phyloP scores from a whole-genome alignment of 148 eudicot genomes.

The Camellia lanceoleosa region DNA sequence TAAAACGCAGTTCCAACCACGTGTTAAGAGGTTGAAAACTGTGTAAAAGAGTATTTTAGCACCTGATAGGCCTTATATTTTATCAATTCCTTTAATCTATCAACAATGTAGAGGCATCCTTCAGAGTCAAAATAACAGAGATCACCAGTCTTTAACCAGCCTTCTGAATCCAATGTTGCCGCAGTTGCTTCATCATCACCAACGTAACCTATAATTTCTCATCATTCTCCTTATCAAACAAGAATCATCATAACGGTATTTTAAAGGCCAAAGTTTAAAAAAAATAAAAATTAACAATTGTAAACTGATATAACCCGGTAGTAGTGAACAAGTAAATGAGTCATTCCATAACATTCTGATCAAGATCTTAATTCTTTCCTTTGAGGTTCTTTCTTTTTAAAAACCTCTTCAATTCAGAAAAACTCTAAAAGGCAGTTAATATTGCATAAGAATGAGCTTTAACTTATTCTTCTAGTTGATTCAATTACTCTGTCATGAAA shows the following conservation, averaged over 20 bases:
- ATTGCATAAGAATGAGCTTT: background rate
- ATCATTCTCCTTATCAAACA: background rate
- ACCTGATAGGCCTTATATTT: slow-evolving; percentile 98
- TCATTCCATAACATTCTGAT: background rate
- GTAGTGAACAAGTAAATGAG: background rate
- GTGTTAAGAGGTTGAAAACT: background rate
- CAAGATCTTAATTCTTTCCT: background rate
- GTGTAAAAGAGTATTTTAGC: background rate
- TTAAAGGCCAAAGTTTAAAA: background rate
- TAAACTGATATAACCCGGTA: background rate
- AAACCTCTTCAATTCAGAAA: background rate
- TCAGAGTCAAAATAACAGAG: slow-evolving; percentile 80
- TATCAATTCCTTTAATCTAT: slow-evolving; percentile 84
- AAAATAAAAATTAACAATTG: background rate
- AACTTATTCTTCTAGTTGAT: background rate
- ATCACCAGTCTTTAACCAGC: slow-evolving; percentile 97
- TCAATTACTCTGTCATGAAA: background rate
- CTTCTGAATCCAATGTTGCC: slow-evolving; percentile 63
- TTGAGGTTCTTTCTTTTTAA: background rate
- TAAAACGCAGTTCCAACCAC: slow-evolving; percentile 5
- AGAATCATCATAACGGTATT: background rate
- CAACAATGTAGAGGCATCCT: slow-evolving; percentile 72
- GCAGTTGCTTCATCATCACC: slow-evolving; percentile 78
- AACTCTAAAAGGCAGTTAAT: background rate
- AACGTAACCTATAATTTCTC: slow-evolving; percentile 60